Conservation (phyloP, 345 rosid species). For the Gossypium rotundifolium region DNA sequence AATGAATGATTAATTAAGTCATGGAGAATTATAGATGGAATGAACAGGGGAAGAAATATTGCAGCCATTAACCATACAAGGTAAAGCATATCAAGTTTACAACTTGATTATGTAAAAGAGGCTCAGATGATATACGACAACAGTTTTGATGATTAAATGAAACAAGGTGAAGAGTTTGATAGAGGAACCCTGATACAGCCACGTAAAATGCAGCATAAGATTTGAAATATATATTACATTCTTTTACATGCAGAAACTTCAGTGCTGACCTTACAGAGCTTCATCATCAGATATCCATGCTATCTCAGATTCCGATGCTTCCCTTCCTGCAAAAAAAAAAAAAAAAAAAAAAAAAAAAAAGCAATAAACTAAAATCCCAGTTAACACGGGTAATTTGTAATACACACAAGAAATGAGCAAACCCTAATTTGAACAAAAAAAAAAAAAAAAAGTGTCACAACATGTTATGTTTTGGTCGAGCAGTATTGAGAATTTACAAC, state of each 20-base stretch:
- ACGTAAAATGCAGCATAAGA: neutral
- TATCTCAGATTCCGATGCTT: neutral
- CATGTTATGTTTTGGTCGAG: neutral
- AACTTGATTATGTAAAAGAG: neutral
- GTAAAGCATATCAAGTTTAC: too few relatives aligned
- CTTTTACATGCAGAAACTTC: neutral
- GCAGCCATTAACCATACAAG: too few relatives aligned
- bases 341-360: neutral
- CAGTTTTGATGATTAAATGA: neutral
- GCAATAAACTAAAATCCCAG: neutral
- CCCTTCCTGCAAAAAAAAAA: neutral
- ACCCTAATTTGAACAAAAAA: neutral
- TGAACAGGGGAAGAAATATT: neutral
- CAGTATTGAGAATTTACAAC: neutral
- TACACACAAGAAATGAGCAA: neutral
- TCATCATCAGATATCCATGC: neutral
- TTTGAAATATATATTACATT: neutral
- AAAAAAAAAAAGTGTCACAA: neutral
- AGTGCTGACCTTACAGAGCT: conserved; percentile 11
- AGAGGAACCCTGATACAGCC: neutral
- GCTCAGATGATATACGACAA: neutral
- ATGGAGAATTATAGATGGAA: too few relatives aligned
- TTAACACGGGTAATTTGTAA: neutral
- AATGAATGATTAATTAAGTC: neutral
- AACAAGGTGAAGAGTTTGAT: neutral